Conservation (phyloP, 306 rosid genomes). For the Hippophae gyantsensis region DNA sequence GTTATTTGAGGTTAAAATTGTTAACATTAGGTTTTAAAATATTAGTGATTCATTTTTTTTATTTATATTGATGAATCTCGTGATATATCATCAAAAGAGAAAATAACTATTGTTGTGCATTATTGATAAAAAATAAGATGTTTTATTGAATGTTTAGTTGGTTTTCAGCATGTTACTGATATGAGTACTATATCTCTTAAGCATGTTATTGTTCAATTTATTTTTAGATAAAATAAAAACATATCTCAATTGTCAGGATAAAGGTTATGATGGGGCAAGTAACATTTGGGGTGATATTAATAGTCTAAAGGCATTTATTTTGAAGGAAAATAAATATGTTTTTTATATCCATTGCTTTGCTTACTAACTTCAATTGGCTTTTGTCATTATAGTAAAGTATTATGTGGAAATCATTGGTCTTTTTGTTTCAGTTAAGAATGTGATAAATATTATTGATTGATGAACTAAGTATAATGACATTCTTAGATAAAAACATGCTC, state of each 20-base stretch:
- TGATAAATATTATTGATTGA: too few relatives aligned
- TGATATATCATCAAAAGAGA: neutral
- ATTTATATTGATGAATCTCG: neutral
- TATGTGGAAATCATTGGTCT: neutral
- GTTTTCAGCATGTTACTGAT: too few relatives aligned
- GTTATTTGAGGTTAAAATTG: neutral
- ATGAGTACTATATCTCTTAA: neutral
- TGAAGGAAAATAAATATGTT: neutral
- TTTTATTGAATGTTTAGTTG: neutral
- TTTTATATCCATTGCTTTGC: slow-evolving; percentile 1
- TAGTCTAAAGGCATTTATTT: neutral
- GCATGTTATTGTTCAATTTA: neutral
- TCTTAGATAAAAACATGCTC: neutral
- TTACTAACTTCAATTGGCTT: neutral
- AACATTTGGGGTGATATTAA: neutral
- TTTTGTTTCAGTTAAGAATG: too few relatives aligned
- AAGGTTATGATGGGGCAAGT: neutral
- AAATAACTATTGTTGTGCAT: neutral
- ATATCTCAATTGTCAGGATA: neutral
- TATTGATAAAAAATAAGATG: neutral
- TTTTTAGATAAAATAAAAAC: neutral
- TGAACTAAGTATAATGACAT: neutral
- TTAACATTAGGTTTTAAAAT: neutral
- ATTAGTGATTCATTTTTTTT: slow-evolving; percentile 1
- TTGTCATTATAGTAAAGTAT: neutral